Base-by-base conservation (phyloP, 495 filamentous ascomycete genomes). In the Jackrogersella minutella region DNA sequence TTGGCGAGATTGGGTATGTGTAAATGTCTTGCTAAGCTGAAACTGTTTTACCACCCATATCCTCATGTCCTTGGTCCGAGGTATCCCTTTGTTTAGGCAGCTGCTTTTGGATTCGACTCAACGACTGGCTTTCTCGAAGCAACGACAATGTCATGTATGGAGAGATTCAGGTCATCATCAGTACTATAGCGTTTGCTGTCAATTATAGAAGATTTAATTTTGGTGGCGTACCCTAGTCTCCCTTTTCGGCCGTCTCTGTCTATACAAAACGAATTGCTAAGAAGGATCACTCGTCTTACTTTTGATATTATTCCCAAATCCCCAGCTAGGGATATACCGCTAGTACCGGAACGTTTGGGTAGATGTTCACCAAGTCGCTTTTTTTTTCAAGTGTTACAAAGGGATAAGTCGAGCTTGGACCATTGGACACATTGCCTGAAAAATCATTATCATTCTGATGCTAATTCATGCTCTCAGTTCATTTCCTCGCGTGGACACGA, bases 401-500 rank as follows among this genome's bases (percentile, higher is more conserved):
- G 1, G 24, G 24, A 52, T 7, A 30, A 9, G 5, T 26, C 49
- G 43, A 26, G 11, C 14, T 36, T 22, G 34, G 7, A 30, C 39
- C 34, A 16, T 53, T 6, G 41, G 28, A n/a, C 11, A 37, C 31
- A 24, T 36, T 55, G 7, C n/a, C n/a, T 13, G 37, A 17, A 51
- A 10, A 17, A 36, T 52, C 21, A 2, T 49, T 37, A 14, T 56
- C 28, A 16, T 54, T 13, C 21, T 49, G 14, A 41, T 66, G 53
- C 73, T 75, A 58, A 74, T 44, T 37, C 47, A 6, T 57, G 31
- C n/a, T 41, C 53, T 26, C 74, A 97, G 95, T 99, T 99, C 81
- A 97, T 97, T 62, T 96, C 93, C 1, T 97, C 93, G 3, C 87
- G 95, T 16, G 95, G 95, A 62, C 97, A 99, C 79, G 95, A 99